phyloP scores from a whole-genome alignment of 163 green algal species.

The Scenedesmus sp. region DNA sequence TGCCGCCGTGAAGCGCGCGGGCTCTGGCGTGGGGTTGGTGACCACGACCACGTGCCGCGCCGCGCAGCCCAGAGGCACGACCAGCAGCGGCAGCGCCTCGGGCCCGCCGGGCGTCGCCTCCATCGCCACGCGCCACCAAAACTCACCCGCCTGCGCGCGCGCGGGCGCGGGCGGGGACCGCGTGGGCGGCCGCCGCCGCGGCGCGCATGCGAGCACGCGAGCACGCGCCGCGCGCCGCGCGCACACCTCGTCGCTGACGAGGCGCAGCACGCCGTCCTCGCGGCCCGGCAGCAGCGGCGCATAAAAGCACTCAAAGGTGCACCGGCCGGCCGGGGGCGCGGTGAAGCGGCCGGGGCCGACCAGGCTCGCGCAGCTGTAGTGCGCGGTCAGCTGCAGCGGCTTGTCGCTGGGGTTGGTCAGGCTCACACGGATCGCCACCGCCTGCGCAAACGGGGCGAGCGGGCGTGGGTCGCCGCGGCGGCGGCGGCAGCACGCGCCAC shows the following conservation, averaged over 20 bases:
- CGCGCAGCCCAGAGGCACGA: slow-evolving; percentile 54
- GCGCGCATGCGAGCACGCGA: no score
- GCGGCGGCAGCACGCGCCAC: neutral
- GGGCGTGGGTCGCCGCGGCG: slow-evolving; percentile 27
- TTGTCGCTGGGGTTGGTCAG: slow-evolving; percentile 68
- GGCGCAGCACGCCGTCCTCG: slow-evolving; percentile 52
- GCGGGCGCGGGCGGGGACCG: no score
- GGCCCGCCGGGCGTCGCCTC: slow-evolving; percentile 49
- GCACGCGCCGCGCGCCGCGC: no score
- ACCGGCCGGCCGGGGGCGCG: slow-evolving; percentile 40
- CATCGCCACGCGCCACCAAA: slow-evolving; percentile 70
- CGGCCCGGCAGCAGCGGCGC: slow-evolving; percentile 60
- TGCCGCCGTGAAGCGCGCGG: slow-evolving; percentile 10
- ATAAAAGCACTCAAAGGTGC: slow-evolving; percentile 68
- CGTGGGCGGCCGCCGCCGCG: neutral
- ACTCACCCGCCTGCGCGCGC: slow-evolving; percentile 74
- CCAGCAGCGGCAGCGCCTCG: slow-evolving; percentile 49
- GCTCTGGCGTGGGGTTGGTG: slow-evolving; percentile 65
- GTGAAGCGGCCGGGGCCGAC: slow-evolving; percentile 46
- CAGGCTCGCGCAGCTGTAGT: slow-evolving; percentile 53
- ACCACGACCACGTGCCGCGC: slow-evolving; percentile 41
- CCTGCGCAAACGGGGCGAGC: no score
- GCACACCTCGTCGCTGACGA: slow-evolving; percentile 62
- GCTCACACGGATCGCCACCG: slow-evolving; percentile 48
- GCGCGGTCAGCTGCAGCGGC: slow-evolving; percentile 59